Percentiles rank a stretch among this genome's conserved stretches.
phyloP scores from a whole-genome alignment of 2,329 filamentous ascomycete species.

The Arachnomyces sp. region DNA sequence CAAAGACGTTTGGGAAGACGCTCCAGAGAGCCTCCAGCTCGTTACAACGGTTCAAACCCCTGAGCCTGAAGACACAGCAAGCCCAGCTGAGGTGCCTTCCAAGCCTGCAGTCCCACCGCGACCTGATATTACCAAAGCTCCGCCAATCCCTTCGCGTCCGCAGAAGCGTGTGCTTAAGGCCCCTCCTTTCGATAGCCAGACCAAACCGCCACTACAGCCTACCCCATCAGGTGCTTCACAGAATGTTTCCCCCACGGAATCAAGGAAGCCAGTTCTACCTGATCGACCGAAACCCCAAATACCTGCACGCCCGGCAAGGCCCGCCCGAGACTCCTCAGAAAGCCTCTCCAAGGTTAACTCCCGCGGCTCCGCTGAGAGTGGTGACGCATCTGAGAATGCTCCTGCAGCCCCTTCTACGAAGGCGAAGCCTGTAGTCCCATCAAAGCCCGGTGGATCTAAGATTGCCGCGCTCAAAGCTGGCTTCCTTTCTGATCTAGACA shows the following conservation, averaged over 20 bases:
- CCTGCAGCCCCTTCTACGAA: conserved; percentile 45
- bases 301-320: conserved; percentile 57
- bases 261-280: conserved; percentile 45
- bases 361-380: conserved; percentile 32
- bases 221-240: conserved; percentile 21
- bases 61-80: conserved; percentile 39
- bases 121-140: conserved; percentile 15
- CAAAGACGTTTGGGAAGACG: conserved; percentile 90
- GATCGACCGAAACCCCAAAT: conserved; percentile 58
- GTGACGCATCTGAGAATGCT: conserved; percentile 22
- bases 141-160: conserved; percentile 22
- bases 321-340: conserved; percentile 25
- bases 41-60: conserved; percentile 61
- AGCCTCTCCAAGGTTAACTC: conserved; percentile 28
- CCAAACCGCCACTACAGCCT: conserved; percentile 24
- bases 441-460: conserved; percentile 70
- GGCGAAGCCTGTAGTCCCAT: conserved; percentile 74
- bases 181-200: conserved; percentile 23
- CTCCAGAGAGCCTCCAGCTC: conserved; percentile 70
- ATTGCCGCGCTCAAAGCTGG: conserved; percentile 85
- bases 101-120: conserved; percentile 28
- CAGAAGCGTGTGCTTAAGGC: conserved; percentile 25
- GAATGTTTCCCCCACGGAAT: conserved; percentile 40
- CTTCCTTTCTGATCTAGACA: conserved; percentile 90
- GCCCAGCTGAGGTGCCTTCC: conserved; percentile 22